Base-by-base conservation (phyloP, 2,329 filamentous ascomycete genomes). In the Botrytis paeoniae region DNA sequence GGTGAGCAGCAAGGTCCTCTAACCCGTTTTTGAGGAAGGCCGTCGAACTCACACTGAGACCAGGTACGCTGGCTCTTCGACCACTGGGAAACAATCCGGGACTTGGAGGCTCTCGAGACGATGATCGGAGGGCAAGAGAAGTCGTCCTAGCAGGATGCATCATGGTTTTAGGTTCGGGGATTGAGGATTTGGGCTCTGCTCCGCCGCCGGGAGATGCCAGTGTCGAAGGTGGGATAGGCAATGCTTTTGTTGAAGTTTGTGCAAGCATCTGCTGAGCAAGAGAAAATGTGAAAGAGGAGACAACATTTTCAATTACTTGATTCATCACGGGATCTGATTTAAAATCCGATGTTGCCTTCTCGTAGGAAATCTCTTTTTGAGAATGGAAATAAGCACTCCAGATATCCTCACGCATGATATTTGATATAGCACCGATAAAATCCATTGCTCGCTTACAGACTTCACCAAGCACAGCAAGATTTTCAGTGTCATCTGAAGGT, bases 381-480 rank as follows among this genome's bases (percentile, higher is more conserved):
- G 64, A 61, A 37, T 74, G 61, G 48, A 69, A 39, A 71, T 91
- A 84, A 51, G 91, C 89, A n/a, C 87, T 85, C 64, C 89, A 83
- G 3, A 98, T 85, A 79, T 98, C 96, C 71, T 89, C 87, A 70
- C 94, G 89, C 83, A 98, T 90, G 35, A 94, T 89, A 70, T 93
- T 89, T 4, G 93, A 92, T 54, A 93, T 91, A 57, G 91, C 89
- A 1, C 93, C 92, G 54, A 98, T 92, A 78, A 98, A 98, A 75
- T 93, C 91, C 16, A 96, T 86, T 2, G 94, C 91, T 73, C 95
- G 88, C 74, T 90, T 90, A 80, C 94, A 97, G 41, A 98, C 89
- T 79, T 98, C 94, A 1, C 93, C 92, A n/a, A 98, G 86, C 75
- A 94, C 89, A 16, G 88, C 84, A 37, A 98, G 83, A 78, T 97